Evolutionary conservation across 495 filamentous ascomycete genomes (phyloP), one percentile per base, ranked within the genome.

Genomic region (Viridothelium virens): DNA sequence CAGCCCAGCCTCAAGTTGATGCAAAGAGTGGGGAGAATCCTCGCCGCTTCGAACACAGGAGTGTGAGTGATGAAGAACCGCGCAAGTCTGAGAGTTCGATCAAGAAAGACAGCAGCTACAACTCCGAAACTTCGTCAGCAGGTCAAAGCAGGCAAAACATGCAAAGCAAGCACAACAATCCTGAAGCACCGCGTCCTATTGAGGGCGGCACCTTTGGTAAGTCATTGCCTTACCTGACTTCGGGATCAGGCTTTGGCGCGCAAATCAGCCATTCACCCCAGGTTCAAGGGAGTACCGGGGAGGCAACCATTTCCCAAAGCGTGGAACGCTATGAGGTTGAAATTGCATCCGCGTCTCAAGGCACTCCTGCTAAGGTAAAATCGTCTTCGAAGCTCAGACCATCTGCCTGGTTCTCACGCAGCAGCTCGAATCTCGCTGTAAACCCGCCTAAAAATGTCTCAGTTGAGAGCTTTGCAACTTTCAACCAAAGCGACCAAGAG

Each of bases 341-440:
- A 5, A 31, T 59, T 36, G 9, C 53, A 10, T 59, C 53, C 7
- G 6, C 14, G 31, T 31, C 18, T 6, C 18, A 59, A 7, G 31
- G 11, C 18, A 31, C 53, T 36, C 53, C 53, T 10, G 7, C 53
- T 31, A 59, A 59, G 31, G 33, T 31, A 34, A 33, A n/a, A 14
- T 59, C 53, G 31, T 36, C 48, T 18, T 18, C 36, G 31, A 33
- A 36, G 31, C 31, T 59, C 53, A 59, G 18, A 18, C 53, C 53
- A 5, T 59, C 53, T 9, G 36, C 53, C 7, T 59, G 53, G 53
- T 59, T 59, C 18, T 59, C 53, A 59, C 53, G 53, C 18, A 59
- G 18, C 31, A 59, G 25, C 53, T 59, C 53, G 5, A 59, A 18
- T 34, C 48, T n/a, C 11, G 7, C 4, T 36, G 41, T 44, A 7